Evolutionary conservation across 306 rosid genomes (phyloP).

Genomic region (Elaeagnus macrophylla): DNA sequence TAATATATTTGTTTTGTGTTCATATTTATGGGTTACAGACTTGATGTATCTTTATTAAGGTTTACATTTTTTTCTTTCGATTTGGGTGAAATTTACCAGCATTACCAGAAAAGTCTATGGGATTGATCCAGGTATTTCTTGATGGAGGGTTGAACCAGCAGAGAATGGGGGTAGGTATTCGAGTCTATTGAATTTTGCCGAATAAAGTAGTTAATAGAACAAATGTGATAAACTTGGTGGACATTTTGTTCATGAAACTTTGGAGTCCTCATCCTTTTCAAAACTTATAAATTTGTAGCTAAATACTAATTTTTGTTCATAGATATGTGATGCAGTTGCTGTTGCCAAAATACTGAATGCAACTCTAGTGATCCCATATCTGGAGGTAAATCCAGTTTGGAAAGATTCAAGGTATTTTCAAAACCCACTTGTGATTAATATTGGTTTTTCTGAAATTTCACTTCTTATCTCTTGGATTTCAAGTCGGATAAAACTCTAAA

Average conservation of each 20-base stretch:
- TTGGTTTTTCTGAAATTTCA: constrained; percentile 6
- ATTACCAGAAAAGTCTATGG: constrained; percentile 64
- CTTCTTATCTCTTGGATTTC: constrained; percentile 12
- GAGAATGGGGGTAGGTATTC: constrained; percentile 90
- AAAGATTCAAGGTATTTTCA: constrained; percentile 63
- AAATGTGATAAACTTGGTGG: background rate
- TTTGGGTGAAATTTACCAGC: constrained; percentile 31
- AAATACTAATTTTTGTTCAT: constrained; percentile 18
- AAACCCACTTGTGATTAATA: constrained; percentile 5
- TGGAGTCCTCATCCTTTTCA: constrained; percentile 2
- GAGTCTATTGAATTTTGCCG: background rate
- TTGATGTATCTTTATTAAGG: background rate
- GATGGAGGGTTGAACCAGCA: constrained; percentile 99
- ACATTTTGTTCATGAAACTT: too few species aligned
- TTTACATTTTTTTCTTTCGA: background rate
- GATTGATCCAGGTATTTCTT: constrained; percentile 85
- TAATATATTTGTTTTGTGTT: background rate
- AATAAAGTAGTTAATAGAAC: too few species aligned
- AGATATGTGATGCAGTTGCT: constrained; percentile 99
- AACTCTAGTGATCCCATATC: constrained; percentile 87
- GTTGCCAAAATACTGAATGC: constrained; percentile 91
- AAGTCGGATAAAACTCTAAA: constrained; percentile 13
- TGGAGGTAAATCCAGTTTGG: constrained; percentile 96
- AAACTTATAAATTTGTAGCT: constrained; percentile 3
- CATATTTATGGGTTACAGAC: background rate